Evolutionary conservation across 2,329 filamentous ascomycete species (phyloP).

Genomic region (Daldinia sp.): DNA sequence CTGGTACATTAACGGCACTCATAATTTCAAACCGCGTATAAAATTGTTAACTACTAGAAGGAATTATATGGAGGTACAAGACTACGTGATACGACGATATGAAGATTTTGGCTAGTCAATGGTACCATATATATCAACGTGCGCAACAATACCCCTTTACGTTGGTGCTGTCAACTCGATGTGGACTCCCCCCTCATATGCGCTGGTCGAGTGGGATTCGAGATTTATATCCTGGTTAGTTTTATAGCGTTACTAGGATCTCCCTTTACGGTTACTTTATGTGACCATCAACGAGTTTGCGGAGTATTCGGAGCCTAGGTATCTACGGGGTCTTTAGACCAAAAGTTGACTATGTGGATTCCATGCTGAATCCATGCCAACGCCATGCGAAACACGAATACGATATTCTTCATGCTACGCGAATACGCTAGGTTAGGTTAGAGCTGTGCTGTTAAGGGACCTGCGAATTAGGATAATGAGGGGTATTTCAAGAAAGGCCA

Average conservation of each 20-base stretch:
- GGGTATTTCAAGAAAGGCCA: neutral
- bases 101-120: neutral
- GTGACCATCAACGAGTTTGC: neutral
- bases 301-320: neutral
- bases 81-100: neutral
- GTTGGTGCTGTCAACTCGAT: neutral
- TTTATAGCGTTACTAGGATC: neutral
- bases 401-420: neutral
- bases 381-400: conserved; percentile 16
- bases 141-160: neutral
- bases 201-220: neutral
- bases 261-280: neutral
- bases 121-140: neutral
- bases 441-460: neutral
- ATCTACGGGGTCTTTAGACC: neutral
- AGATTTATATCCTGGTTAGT: neutral
- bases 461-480: neutral
- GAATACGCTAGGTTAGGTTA: conserved; percentile 3
- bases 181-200: neutral
- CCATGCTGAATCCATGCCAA: neutral
- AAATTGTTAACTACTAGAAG: neutral
- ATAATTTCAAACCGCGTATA: conserved; percentile 16
- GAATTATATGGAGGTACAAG: neutral
- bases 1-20: conserved; percentile 48
- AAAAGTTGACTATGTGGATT: no score